Conservation (phyloP, 768 basidiomycete genomes). For the Naganishia vishniacii region DNA sequence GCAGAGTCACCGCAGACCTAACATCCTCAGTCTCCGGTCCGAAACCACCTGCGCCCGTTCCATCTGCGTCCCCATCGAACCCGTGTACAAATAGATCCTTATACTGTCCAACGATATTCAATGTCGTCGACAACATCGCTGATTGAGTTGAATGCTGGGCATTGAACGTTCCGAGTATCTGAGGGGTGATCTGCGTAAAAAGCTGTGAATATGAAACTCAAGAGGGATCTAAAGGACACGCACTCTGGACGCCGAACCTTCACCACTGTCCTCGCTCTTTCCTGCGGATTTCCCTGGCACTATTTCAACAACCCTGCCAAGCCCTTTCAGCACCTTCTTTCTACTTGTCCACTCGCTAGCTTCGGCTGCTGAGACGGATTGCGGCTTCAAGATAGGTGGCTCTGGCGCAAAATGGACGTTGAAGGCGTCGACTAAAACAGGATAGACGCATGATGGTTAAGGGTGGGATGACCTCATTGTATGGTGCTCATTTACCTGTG, state of each 20-base stretch:
- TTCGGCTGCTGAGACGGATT: slow-evolving; percentile 56
- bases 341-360: slow-evolving; percentile 57
- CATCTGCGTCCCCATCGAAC: slow-evolving; percentile 56
- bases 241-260: slow-evolving; percentile 4
- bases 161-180: slow-evolving; percentile 57
- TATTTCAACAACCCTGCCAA: slow-evolving; percentile 56
- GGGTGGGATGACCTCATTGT: too few species aligned
- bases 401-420: slow-evolving; percentile 68
- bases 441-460: too few species aligned
- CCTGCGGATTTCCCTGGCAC: slow-evolving; percentile 10
- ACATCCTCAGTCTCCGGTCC: slow-evolving; percentile 55
- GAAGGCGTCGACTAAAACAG: slow-evolving; percentile 55
- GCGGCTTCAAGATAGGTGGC: slow-evolving; percentile 50
- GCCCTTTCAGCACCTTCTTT: slow-evolving; percentile 55
- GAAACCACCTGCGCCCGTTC: slow-evolving; percentile 35
- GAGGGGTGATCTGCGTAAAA: slow-evolving; percentile 39
- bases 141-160: slow-evolving; percentile 33
- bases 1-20: slow-evolving; percentile 68
- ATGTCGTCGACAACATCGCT: slow-evolving; percentile 28
- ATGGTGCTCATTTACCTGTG: slow-evolving; percentile 19
- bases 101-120: slow-evolving; percentile 60
- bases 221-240: not conserved
- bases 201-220: not conserved
- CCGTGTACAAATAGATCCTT: slow-evolving; percentile 72
- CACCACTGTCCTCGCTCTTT: not conserved